A percentile compares a stretch with the other conserved stretches of the same genome.
Conservation (phyloP, 345 rosid species). For the Populus ilicifolia region DNA sequence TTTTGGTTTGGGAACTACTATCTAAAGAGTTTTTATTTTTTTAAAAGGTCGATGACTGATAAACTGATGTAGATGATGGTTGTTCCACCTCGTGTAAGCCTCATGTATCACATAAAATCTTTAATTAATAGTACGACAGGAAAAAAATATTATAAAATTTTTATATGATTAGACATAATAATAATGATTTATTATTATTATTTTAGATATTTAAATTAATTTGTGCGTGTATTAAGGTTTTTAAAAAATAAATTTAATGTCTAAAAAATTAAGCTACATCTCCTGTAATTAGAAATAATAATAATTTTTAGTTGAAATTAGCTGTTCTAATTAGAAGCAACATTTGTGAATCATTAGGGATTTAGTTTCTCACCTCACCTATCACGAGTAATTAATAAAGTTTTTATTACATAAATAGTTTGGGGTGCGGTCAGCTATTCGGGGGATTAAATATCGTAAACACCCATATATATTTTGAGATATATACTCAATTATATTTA, state of each 20-base stretch:
- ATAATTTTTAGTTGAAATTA: constrained; percentile 30
- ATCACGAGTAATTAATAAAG: constrained; percentile 2
- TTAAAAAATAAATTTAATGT: no score
- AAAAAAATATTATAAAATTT: no score
- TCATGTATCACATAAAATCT: not conserved
- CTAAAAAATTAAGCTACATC: no score
- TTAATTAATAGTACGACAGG: no score
- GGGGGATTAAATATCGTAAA: no score
- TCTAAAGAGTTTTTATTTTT: not conserved
- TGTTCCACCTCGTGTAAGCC: not conserved
- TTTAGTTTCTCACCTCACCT: constrained; percentile 24
- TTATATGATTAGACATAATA: not conserved
- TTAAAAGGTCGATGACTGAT: not conserved
- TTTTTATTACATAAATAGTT: not conserved
- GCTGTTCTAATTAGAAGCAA: constrained; percentile 54
- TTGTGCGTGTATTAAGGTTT: rapidly evolving
- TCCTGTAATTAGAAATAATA: constrained; percentile 12
- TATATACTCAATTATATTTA: no score
- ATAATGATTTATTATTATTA: no score
- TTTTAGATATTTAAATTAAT: no score
- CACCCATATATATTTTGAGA: no score
- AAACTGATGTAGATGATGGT: not conserved
- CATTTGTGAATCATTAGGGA: constrained; percentile 40
- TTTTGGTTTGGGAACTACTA: not conserved
- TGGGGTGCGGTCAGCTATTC: no score